A percentile compares a stretch with the other conserved stretches of the same genome.
phyloP scores from a whole-genome alignment of 2,329 filamentous ascomycete genomes.

The Fusarium zealandicum region DNA sequence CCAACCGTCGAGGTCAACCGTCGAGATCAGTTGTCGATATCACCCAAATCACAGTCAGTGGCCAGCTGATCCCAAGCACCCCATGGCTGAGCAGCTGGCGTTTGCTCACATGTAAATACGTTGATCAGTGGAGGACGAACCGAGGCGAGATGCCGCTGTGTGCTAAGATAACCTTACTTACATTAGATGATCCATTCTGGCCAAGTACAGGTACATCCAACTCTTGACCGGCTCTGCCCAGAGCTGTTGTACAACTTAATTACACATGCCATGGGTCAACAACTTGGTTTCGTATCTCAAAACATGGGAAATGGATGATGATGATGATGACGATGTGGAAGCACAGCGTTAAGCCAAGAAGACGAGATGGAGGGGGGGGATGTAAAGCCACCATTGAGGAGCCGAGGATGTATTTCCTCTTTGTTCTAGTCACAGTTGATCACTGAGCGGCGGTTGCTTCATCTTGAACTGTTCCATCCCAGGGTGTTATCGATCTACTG shows the following conservation, averaged over 20 bases:
- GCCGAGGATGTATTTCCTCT: background rate
- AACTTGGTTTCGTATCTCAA: constrained; percentile 1
- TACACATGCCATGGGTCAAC: constrained; percentile 12
- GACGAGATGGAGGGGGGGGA: background rate
- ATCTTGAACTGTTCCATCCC: background rate
- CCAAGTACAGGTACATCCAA: constrained; percentile 14
- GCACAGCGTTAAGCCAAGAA: constrained; percentile 8
- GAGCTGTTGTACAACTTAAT: constrained; percentile 11
- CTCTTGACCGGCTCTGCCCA: background rate
- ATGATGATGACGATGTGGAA: constrained; percentile 1
- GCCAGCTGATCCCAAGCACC: constrained; percentile 8
- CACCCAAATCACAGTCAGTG: background rate
- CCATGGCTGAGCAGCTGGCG: constrained; percentile 9
- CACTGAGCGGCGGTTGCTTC: background rate
- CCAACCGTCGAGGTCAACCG: too few species aligned
- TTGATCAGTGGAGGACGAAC: constrained; percentile 4
- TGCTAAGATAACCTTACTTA: constrained; percentile 37
- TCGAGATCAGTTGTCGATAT: background rate
- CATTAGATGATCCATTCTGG: constrained; percentile 2
- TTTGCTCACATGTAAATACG: constrained; percentile 25
- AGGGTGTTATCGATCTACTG: constrained; percentile 3
- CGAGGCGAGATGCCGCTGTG: constrained; percentile 21
- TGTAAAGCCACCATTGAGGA: constrained; percentile 3
- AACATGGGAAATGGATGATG: constrained; percentile 19
- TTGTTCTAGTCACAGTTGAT: background rate